Conservation (phyloP, 176 grass and related monocot species). For the Calamus simplicifolius region DNA sequence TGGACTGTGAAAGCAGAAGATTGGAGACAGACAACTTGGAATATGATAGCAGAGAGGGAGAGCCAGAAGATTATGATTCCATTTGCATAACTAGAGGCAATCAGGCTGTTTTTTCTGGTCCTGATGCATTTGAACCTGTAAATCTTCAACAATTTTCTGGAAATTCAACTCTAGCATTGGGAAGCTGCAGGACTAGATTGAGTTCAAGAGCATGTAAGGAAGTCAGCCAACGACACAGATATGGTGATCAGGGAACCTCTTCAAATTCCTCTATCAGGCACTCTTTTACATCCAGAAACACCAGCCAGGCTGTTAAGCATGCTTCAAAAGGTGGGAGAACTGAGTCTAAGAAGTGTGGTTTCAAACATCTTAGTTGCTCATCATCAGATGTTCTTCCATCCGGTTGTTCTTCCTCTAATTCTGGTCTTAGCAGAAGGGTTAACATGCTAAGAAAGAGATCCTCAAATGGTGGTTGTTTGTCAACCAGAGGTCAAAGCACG, state of each 20-base stretch:
- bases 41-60: neutral
- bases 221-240: neutral
- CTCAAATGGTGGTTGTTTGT: neutral
- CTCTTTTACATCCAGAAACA: neutral
- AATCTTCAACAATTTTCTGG: no score
- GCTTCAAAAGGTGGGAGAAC: neutral
- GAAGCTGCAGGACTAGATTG: neutral
- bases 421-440: neutral
- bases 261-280: neutral
- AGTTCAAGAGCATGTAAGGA: neutral
- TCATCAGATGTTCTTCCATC: neutral
- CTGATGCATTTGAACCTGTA: no score
- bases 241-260: neutral
- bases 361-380: neutral
- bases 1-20: neutral
- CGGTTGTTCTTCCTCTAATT: constrained; percentile 1
- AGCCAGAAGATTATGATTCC: no score
- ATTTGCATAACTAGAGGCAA: no score
- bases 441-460: constrained; percentile 30
- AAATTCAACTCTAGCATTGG: neutral
- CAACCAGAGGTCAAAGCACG: constrained; percentile 13
- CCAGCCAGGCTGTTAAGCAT: neutral
- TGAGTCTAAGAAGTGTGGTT: neutral
- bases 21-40: neutral
- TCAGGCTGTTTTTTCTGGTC: no score